phyloP scores from a whole-genome alignment of 2,329 filamentous ascomycete genomes.

The Biscogniauxia marginata region DNA sequence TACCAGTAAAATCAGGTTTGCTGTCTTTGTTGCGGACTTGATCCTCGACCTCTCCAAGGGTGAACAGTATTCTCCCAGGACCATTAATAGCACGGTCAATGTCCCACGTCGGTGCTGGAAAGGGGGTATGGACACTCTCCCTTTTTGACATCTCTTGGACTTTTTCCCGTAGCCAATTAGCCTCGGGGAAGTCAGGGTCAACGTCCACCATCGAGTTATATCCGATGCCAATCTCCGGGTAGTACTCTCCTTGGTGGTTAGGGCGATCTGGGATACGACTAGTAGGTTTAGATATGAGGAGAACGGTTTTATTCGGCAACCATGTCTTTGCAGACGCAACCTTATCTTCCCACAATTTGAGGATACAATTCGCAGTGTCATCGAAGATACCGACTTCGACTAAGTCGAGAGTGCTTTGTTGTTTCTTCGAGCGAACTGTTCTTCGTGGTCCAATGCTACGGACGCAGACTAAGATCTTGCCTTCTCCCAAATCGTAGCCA shows the following conservation, averaged over 20 bases:
- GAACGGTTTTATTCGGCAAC: conserved; percentile 46
- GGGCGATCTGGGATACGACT: conserved; percentile 11
- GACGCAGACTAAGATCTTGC: conserved; percentile 56
- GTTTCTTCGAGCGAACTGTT: conserved; percentile 46
- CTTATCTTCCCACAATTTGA: conserved; percentile 56
- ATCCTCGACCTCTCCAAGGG: conserved; percentile 43
- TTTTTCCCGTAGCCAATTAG: conserved; percentile 51
- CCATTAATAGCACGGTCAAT: conserved; percentile 33
- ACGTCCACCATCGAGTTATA: conserved; percentile 52
- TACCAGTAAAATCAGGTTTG: conserved; percentile 38
- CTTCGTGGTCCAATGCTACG: conserved; percentile 55
- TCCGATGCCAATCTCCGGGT: conserved; percentile 30
- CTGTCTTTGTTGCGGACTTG: conserved; percentile 35
- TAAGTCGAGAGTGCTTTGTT: conserved; percentile 43
- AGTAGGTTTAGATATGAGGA: conserved; percentile 49
- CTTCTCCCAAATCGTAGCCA: conserved; percentile 50
- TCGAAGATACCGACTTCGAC: conserved; percentile 55
- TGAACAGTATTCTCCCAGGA: conserved; percentile 37
- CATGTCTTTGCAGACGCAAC: conserved; percentile 44
- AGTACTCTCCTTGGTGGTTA: neutral
- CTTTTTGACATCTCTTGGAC: conserved; percentile 46
- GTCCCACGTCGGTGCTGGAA: conserved; percentile 42
- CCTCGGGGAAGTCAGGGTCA: conserved; percentile 53
- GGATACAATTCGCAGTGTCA: conserved; percentile 50
- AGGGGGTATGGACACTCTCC: conserved; percentile 49